These are phyloP conservation scores for Boletus patriciae DNA, from an alignment of 768 basidiomycete species.

Conservation along the genomic window DNA sequence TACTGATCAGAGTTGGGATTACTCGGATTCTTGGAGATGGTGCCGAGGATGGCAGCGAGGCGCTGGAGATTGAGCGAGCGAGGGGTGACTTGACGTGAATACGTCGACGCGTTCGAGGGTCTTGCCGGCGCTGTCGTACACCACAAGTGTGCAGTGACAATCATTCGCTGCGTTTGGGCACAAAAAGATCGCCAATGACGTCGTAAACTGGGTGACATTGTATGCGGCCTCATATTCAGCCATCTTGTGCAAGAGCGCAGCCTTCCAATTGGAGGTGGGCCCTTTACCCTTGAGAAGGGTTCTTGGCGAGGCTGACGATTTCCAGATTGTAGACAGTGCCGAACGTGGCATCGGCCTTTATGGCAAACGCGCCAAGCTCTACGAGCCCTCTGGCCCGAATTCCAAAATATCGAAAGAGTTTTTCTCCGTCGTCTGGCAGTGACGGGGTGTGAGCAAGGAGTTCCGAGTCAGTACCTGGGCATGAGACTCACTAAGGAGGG, in stretches of 20 bases:
- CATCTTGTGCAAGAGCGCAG: constrained; percentile 37
- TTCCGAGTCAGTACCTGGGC: background rate
- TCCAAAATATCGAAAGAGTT: constrained; percentile 48
- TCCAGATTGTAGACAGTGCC: constrained; percentile 33
- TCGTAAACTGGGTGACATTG: background rate
- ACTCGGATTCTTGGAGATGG: constrained; percentile 93
- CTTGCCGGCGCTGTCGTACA: constrained; percentile 35
- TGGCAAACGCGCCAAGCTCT: constrained; percentile 47
- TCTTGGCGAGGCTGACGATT: constrained; percentile 43
- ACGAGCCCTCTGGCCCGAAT: constrained; percentile 43
- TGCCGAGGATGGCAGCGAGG: constrained; percentile 79
- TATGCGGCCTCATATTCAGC: constrained; percentile 34
- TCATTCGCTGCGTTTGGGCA: constrained; percentile 52
- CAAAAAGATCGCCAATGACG: background rate
- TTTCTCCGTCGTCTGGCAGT: constrained; percentile 45
- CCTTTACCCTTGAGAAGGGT: constrained; percentile 46
- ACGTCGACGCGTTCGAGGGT: constrained; percentile 20
- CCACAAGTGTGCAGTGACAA: constrained; percentile 46
- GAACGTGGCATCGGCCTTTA: constrained; percentile 39
- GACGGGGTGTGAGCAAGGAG: background rate
- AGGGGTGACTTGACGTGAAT: constrained; percentile 30
- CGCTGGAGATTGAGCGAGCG: constrained; percentile 47
- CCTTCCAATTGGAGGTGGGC: constrained; percentile 49
- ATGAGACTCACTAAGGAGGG: constrained; percentile 44
- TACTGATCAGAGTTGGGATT: constrained; percentile 98